phyloP scores from a whole-genome alignment of 2,329 filamentous ascomycete species.

The Calonectria pteridis region DNA sequence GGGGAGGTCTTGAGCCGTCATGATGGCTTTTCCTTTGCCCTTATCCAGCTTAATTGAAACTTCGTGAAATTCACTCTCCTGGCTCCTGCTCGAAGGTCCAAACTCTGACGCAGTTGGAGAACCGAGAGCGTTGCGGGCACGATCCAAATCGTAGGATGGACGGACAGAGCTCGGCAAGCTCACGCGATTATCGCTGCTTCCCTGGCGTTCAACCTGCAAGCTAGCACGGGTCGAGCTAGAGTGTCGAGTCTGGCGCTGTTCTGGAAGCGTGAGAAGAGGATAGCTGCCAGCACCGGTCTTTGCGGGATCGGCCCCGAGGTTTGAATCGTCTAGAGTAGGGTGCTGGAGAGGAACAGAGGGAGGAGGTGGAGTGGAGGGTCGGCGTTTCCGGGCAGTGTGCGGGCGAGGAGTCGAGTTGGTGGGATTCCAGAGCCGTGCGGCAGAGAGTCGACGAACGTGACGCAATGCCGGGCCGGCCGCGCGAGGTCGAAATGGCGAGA shows the following conservation, averaged over 20 bases:
- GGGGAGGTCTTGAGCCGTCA: conserved; percentile 55
- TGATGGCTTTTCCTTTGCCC: conserved; percentile 64
- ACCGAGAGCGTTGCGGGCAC: conserved; percentile 49
- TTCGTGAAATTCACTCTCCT: conserved; percentile 28
- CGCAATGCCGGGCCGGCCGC: conserved; percentile 44
- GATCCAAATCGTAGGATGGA: conserved; percentile 66
- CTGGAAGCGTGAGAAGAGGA: conserved; percentile 64
- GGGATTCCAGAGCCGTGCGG: conserved; percentile 71
- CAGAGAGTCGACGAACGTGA: conserved; percentile 56
- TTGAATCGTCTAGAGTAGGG: conserved; percentile 55
- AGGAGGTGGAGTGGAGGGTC: conserved; percentile 66
- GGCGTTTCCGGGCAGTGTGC: conserved; percentile 54
- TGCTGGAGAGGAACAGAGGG: conserved; percentile 64
- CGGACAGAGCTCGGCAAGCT: conserved; percentile 67
- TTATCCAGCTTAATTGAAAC: conserved; percentile 55
- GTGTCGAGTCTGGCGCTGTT: conserved; percentile 62
- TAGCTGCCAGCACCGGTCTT: conserved; percentile 59
- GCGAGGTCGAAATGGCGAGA: conserved; percentile 59
- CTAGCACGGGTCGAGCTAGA: conserved; percentile 60
- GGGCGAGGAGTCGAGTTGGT: conserved; percentile 69
- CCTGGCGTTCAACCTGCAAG: conserved; percentile 62
- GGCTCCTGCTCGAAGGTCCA: conserved; percentile 30
- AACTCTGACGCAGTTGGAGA: conserved; percentile 34
- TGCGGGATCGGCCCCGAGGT: conserved; percentile 52
- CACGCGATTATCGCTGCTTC: conserved; percentile 61